These are phyloP conservation scores for Tuber microsphaerosporum DNA, from an alignment of 495 filamentous ascomycete genomes.

Conservation along the genomic window DNA sequence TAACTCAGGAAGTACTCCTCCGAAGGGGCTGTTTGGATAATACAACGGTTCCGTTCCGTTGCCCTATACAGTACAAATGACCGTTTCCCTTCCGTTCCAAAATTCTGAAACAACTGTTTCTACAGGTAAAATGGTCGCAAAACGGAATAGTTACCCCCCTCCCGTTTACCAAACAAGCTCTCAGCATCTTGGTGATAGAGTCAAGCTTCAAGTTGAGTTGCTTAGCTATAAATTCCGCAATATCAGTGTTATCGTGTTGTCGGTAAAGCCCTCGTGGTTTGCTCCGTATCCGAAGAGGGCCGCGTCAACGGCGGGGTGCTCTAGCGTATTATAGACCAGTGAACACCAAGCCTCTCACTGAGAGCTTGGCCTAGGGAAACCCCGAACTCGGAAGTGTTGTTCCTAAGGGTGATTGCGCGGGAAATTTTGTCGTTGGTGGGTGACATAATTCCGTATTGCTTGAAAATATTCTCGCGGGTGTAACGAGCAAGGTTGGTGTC, in stretches of 20 bases:
- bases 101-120: too few species aligned
- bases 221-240: slow-evolving; percentile 50
- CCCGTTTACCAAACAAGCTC: not conserved
- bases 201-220: slow-evolving; percentile 58
- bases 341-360: slow-evolving; percentile 28
- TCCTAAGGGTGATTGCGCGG: slow-evolving; percentile 26
- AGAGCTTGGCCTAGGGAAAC: slow-evolving; percentile 28
- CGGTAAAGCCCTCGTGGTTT: slow-evolving; percentile 44
- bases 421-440: slow-evolving; percentile 33
- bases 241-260: slow-evolving; percentile 63
- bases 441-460: slow-evolving; percentile 32
- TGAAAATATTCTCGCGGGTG: slow-evolving; percentile 27
- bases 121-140: too few species aligned
- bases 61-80: too few species aligned
- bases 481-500: slow-evolving; percentile 17
- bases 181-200: slow-evolving; percentile 52
- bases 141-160: too few species aligned
- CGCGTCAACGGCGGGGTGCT: slow-evolving; percentile 41
- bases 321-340: slow-evolving; percentile 41
- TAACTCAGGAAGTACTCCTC: slow-evolving; percentile 43
- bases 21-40: not conserved
- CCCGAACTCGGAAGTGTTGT: slow-evolving; percentile 14
- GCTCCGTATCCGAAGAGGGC: slow-evolving; percentile 37
- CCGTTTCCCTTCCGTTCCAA: too few species aligned
- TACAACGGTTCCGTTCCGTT: too few species aligned